phyloP scores from a whole-genome alignment of 805 yeast species.

The Metschnikowia matae region DNA sequence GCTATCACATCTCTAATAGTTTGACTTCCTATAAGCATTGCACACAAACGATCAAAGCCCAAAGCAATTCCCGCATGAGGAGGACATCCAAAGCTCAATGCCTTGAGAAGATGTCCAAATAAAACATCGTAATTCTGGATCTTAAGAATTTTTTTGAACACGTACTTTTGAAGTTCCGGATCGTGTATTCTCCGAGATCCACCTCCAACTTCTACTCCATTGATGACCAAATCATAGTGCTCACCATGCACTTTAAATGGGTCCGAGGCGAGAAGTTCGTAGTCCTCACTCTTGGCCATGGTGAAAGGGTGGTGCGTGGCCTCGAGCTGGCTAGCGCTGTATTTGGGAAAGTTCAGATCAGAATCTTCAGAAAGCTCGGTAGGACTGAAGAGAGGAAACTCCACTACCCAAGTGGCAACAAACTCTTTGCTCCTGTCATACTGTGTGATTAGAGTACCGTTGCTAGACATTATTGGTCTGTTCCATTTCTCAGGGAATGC shows the following conservation, averaged over 20 bases:
- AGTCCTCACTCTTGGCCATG: slow-evolving; percentile 75
- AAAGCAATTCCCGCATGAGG: slow-evolving; percentile 98
- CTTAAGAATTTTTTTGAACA: slow-evolving; percentile 61
- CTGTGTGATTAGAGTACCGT: slow-evolving; percentile 7
- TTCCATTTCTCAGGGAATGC: slow-evolving; percentile 49
- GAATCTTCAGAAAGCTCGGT: slow-evolving; percentile 33
- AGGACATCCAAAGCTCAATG: slow-evolving; percentile 89
- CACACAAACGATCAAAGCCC: slow-evolving; percentile 90
- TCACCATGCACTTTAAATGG: slow-evolving; percentile 77
- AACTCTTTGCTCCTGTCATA: slow-evolving; percentile 34
- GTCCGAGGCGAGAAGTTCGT: slow-evolving; percentile 45
- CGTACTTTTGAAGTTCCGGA: slow-evolving; percentile 65
- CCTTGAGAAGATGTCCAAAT: slow-evolving; percentile 82
- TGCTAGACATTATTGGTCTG: slow-evolving; percentile 29
- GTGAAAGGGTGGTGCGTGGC: slow-evolving; percentile 98
- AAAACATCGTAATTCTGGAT: slow-evolving; percentile 55
- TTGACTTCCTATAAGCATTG: slow-evolving; percentile 74
- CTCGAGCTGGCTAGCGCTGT: slow-evolving; percentile 44
- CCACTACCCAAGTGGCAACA: slow-evolving; percentile 81
- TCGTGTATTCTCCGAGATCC: slow-evolving; percentile 96
- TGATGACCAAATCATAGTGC: slow-evolving; percentile 89
- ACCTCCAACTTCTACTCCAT: slow-evolving; percentile 96
- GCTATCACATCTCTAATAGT: slow-evolving; percentile 93
- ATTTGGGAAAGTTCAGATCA: slow-evolving; percentile 52
- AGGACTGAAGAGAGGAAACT: slow-evolving; percentile 90